Conservation (phyloP, 345 rosid species). For the Ceriops decandra region DNA sequence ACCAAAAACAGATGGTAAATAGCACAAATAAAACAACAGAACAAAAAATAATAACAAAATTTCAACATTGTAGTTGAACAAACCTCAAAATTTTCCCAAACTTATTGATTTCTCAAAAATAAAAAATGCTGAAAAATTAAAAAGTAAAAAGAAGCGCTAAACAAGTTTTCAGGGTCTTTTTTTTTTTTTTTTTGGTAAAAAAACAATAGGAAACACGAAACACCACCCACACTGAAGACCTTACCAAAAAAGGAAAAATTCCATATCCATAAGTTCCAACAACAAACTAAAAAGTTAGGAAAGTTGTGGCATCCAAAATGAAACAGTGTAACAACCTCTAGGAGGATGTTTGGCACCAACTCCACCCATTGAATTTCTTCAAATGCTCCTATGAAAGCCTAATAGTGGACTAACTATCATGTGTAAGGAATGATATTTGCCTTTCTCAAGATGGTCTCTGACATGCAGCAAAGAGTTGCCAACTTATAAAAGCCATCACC, state of each 20-base stretch:
- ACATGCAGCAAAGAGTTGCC: conserved; percentile 84
- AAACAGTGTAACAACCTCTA: conserved; percentile 3
- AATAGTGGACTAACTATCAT: neutral
- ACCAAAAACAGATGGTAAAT: no score
- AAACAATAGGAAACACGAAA: no score
- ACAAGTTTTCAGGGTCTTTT: no score
- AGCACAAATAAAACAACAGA: no score
- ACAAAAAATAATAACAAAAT: no score
- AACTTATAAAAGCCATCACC: conserved; percentile 79
- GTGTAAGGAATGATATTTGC: neutral
- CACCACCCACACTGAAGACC: neutral
- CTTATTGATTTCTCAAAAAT: no score
- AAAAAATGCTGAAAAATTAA: no score
- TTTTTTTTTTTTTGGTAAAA: no score
- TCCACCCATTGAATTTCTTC: neutral
- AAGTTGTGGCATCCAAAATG: neutral
- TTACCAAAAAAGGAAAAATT: neutral
- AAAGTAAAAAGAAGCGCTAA: no score
- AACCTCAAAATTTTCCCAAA: no score
- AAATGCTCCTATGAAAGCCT: neutral
- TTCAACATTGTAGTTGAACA: no score
- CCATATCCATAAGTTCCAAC: neutral
- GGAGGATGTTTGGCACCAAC: neutral
- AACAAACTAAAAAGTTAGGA: neutral
- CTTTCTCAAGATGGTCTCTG: conserved; percentile 63